Evolutionary conservation across 1,284 basidiomycete species (phyloP).

Genomic region (Rhodotorula sp.): DNA sequence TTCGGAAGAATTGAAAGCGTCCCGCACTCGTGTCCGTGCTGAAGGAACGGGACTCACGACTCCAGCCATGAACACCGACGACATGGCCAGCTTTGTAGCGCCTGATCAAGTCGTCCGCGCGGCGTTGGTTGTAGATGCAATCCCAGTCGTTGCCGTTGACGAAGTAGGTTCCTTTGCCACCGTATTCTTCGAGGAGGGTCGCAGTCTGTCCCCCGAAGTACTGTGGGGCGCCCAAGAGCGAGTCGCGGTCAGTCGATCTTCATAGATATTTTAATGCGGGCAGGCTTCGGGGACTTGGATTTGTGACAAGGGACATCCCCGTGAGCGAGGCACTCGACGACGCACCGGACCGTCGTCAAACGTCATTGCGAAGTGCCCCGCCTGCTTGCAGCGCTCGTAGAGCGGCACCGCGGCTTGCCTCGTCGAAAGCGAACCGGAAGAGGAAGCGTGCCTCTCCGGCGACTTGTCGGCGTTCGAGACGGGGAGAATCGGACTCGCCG

Average conservation of each 20-base stretch:
- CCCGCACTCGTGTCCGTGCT: too few relatives aligned
- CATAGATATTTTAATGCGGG: too few relatives aligned
- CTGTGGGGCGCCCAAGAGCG: background rate
- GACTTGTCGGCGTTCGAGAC: too few relatives aligned
- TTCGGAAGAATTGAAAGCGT: too few relatives aligned
- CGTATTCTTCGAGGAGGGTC: slow-evolving; percentile 21
- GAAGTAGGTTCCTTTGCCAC: slow-evolving; percentile 41
- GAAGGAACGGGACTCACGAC: slow-evolving; percentile 16
- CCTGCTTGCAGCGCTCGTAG: slow-evolving; percentile 19
- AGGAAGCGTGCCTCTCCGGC: too few relatives aligned
- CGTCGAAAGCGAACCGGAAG: too few relatives aligned
- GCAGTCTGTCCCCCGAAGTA: slow-evolving; percentile 39
- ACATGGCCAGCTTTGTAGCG: slow-evolving; percentile 45
- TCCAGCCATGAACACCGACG: slow-evolving; percentile 45
- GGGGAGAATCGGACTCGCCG: too few relatives aligned
- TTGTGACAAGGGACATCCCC: too few relatives aligned
- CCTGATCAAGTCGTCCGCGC: slow-evolving; percentile 31
- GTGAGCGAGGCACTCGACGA: background rate
- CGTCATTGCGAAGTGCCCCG: slow-evolving; percentile 38
- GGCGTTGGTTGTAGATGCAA: slow-evolving; percentile 44
- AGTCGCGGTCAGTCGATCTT: too few relatives aligned
- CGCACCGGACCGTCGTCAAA: slow-evolving; percentile 42
- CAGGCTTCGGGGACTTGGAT: too few relatives aligned
- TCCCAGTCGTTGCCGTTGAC: slow-evolving; percentile 45
- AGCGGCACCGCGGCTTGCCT: background rate